Base-by-base conservation (phyloP, 2,329 filamentous ascomycete species). In the Drechslerella stenobrocha region DNA sequence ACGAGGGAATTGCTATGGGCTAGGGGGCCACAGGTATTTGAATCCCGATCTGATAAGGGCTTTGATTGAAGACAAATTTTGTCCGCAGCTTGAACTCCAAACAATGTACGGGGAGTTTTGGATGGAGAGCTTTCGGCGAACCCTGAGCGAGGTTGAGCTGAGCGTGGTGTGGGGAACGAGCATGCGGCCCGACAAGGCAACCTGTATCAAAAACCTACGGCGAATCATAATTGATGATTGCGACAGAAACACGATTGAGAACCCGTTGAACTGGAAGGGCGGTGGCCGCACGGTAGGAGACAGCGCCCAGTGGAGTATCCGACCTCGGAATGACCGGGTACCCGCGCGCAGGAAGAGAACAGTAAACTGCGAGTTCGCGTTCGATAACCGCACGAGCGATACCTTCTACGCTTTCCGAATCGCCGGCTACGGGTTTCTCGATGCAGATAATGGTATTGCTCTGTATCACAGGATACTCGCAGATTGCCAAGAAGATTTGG, bases 191-290 rank as follows among this genome's bases (percentile, higher is more conserved):
- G 47, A 32, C n/a, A 50, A 26, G 11, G n/a, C 22, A 1, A 26
- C 30, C 1, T 66, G 61, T 13, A 45, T 66, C 18, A 45, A 45
- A 23, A 34, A 58, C 22, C 44, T 66, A 1, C 42, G 32, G 1
- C 37, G 35, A 1, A 47, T 23, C n/a, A 26, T 66, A 1, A 42
- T 65, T 2, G 53, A 59, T 24, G 61, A 53, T 1, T 66, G 61
- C 40, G 53, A 66, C 18, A 42, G 40, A 4, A 44, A 66, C 22
- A 18, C 18, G 1, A n/a, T 24, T 2, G 48, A 37, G 2, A 66
- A 66, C 26, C 52, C 61, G 9, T 7, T 66, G 13, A 45, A 59
- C 13, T 66, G 61, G 61, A 66, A 66, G 30, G 61, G 61, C n/a
- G 61, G 61, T 6, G 61, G 61, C 8, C 20, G 59, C 1, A 57